phyloP scores from a whole-genome alignment of 495 filamentous ascomycete genomes.

The Opeltia flavorubescens region DNA sequence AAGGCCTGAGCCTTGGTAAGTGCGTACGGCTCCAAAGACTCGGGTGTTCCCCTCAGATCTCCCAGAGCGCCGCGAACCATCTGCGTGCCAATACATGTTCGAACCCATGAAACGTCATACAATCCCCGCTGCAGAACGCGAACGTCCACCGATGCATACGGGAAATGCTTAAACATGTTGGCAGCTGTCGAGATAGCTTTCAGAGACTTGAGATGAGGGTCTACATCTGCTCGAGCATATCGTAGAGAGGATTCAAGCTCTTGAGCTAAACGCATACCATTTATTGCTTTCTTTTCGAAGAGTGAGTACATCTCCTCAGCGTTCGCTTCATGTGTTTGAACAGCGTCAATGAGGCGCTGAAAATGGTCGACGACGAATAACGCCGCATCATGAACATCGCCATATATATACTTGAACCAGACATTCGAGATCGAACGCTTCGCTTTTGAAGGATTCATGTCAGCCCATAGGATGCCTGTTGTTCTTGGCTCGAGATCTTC shows the following conservation, averaged over 20 bases:
- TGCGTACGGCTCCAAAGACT: background rate
- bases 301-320: background rate
- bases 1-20: slow-evolving; percentile 6
- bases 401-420: background rate
- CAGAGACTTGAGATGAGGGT: slow-evolving; percentile 5
- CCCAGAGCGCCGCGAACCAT: background rate
- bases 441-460: background rate
- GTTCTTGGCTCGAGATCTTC: background rate
- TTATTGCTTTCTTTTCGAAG: background rate
- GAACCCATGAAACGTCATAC: background rate
- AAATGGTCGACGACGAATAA: background rate
- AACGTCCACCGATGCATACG: slow-evolving; percentile 11
- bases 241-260: background rate
- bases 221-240: background rate
- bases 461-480: background rate
- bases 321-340: background rate
- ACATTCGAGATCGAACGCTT: background rate
- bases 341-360: background rate
- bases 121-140: background rate
- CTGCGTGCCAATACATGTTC: background rate
- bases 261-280: background rate
- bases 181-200: slow-evolving; percentile 9
- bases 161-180: slow-evolving; percentile 9
- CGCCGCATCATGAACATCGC: background rate
- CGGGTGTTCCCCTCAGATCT: background rate